These are phyloP conservation scores for Wickerhamomyces bovis DNA, from an alignment of 805 yeast species.

Conservation along the genomic window DNA sequence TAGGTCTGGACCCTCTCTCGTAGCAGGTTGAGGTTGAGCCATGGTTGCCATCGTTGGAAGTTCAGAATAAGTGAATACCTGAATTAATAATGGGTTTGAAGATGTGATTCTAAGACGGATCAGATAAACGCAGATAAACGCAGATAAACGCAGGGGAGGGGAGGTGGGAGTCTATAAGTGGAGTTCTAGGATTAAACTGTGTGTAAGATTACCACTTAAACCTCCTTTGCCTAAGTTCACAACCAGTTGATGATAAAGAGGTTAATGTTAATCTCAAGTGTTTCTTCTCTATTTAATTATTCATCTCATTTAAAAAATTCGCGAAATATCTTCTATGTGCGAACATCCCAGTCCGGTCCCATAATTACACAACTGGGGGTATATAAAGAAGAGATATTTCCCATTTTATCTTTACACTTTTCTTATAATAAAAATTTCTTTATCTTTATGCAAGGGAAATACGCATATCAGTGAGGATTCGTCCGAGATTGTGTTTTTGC, in stretches of 20 bases:
- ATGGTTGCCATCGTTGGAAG: not conserved
- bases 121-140: not conserved
- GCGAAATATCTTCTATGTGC: not conserved
- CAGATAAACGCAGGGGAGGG: not conserved
- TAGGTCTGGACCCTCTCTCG: constrained; percentile 63
- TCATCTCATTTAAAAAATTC: not conserved
- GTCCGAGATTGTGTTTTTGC: constrained; percentile 99
- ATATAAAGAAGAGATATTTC: not conserved
- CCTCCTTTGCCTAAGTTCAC: constrained; percentile 5
- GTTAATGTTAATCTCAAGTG: no score
- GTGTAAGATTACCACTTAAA: not conserved
- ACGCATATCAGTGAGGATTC: constrained; percentile 99
- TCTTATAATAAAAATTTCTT: constrained; percentile 24
- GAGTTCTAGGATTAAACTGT: not conserved
- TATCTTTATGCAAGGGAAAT: constrained; percentile 99
- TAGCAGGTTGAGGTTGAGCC: constrained; percentile 5
- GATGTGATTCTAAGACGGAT: not conserved
- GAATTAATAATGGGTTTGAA: not conserved
- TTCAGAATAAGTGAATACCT: not conserved
- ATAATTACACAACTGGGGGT: not conserved
- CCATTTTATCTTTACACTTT: not conserved
- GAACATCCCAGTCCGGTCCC: not conserved
- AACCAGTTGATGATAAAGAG: constrained; percentile 4
- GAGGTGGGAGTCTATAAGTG: not conserved
- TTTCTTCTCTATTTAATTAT: no score